phyloP scores from a whole-genome alignment of 2,329 filamentous ascomycete species.

The Colletotrichum eremochloae region DNA sequence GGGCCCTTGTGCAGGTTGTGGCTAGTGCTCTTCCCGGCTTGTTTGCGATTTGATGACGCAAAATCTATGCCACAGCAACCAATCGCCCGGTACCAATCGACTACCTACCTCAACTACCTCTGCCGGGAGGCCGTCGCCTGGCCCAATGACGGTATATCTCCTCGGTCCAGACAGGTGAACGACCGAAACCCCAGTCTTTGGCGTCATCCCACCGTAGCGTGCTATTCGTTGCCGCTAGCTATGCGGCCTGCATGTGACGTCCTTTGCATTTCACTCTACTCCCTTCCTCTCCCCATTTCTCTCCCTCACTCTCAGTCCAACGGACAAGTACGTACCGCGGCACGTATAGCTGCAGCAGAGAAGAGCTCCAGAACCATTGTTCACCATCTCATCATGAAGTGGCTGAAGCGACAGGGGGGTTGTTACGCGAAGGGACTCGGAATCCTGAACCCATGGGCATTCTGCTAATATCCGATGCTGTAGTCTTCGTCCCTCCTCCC shows the following conservation, averaged over 20 bases:
- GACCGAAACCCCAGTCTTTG: slow-evolving; percentile 33
- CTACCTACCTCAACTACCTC: slow-evolving; percentile 25
- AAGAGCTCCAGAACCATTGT: neutral
- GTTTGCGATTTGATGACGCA: slow-evolving; percentile 43
- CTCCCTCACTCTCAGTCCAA: neutral
- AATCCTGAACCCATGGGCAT: slow-evolving; percentile 35
- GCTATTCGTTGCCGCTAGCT: slow-evolving; percentile 25
- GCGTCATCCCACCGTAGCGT: slow-evolving; percentile 39
- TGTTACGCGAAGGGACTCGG: neutral
- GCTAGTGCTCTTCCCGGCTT: slow-evolving; percentile 41
- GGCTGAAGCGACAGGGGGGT: slow-evolving; percentile 8
- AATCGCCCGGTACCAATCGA: slow-evolving; percentile 35
- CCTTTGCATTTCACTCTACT: slow-evolving; percentile 17
- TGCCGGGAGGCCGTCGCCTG: neutral
- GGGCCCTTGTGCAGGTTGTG: slow-evolving; percentile 36
- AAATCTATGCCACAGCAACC: slow-evolving; percentile 43
- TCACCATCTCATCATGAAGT: slow-evolving; percentile 33
- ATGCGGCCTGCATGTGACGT: slow-evolving; percentile 40
- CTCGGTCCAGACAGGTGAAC: slow-evolving; percentile 6
- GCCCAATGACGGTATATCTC: slow-evolving; percentile 33
- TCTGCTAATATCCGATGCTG: slow-evolving; percentile 12
- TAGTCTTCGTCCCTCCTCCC: neutral
- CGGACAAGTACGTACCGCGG: neutral
- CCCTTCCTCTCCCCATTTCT: neutral
- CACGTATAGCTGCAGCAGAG: neutral